These are phyloP conservation scores for Xerocomus cyaneibrunnescens DNA, from an alignment of 1,284 basidiomycete genomes.

Conservation along the genomic window DNA sequence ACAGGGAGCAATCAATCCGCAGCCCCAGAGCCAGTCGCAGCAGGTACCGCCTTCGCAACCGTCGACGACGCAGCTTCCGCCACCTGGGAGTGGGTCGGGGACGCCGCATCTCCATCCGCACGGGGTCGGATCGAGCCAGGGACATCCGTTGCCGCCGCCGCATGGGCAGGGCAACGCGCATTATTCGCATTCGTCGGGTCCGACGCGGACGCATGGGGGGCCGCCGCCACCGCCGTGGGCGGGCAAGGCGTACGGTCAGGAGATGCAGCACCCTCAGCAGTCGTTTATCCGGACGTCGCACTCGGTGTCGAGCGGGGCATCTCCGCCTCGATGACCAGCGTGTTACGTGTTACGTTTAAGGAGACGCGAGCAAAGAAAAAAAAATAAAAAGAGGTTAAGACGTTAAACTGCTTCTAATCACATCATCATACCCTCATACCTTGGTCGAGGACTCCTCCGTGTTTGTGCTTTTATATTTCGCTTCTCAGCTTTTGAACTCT, in stretches of 20 bases:
- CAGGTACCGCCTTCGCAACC: conserved; percentile 1
- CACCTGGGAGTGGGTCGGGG: conserved; percentile 13
- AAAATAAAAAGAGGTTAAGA: background rate
- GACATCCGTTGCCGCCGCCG: conserved; percentile 10
- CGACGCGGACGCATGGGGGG: conserved; percentile 15
- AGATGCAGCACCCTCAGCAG: conserved; percentile 47
- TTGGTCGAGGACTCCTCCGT: too few relatives aligned
- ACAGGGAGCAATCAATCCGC: conserved; percentile 13
- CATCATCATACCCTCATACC: background rate
- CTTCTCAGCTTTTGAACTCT: background rate
- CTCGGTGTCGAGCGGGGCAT: conserved; percentile 41
- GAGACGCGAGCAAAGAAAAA: background rate
- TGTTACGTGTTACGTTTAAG: background rate
- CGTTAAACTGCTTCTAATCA: background rate
- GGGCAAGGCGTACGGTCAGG: conserved; percentile 42
- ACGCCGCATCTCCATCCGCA: conserved; percentile 23
- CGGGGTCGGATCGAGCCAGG: conserved; percentile 8
- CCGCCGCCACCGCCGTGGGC: conserved; percentile 49
- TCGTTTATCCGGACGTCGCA: conserved; percentile 60
- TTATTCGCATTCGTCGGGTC: conserved; percentile 14
- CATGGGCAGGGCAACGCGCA: conserved; percentile 14
- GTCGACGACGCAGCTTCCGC: conserved; percentile 9
- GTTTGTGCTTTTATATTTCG: background rate
- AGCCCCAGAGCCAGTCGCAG: conserved; percentile 12
- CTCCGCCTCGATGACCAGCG: conserved; percentile 34